A percentile compares a stretch with the other conserved stretches of the same genome.
These are phyloP conservation scores for Thuidium tamariscinum DNA, from an alignment of 225 moss, liverwort and hornwort species.

Conservation along the genomic window DNA sequence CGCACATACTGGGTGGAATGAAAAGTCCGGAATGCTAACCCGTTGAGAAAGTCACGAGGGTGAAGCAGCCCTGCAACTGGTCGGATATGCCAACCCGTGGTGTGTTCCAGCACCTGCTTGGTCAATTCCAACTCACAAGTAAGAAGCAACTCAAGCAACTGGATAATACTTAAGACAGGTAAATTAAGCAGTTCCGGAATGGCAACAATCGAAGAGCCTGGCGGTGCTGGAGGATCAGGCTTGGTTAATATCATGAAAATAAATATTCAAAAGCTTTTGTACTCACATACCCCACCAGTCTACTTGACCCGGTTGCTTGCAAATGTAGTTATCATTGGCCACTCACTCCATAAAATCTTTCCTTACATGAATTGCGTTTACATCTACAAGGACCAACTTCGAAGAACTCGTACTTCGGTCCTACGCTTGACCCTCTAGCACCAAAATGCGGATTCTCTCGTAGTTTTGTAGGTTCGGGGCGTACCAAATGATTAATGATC, in stretches of 20 bases:
- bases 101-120: slow-evolving; percentile 25
- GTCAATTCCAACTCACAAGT: not conserved
- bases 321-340: not conserved
- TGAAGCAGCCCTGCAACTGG: slow-evolving; percentile 54
- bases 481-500: not conserved
- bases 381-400: not conserved
- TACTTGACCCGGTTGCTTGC: not conserved
- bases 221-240: not conserved
- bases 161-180: not conserved
- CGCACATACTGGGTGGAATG: slow-evolving; percentile 60
- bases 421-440: not conserved
- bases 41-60: slow-evolving; percentile 54
- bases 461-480: not conserved
- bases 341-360: not conserved
- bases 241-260: not conserved
- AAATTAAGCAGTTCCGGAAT: not conserved
- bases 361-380: not conserved
- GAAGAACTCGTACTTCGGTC: not conserved
- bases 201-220: not conserved
- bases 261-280: too few species aligned
- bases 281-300: not conserved
- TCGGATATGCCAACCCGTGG: slow-evolving; percentile 41
- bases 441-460: not conserved
- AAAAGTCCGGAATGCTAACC: slow-evolving; percentile 48
- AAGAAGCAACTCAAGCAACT: not conserved